Conservation (phyloP, 2,329 filamentous ascomycete species). For the Fusarium staphyleae region DNA sequence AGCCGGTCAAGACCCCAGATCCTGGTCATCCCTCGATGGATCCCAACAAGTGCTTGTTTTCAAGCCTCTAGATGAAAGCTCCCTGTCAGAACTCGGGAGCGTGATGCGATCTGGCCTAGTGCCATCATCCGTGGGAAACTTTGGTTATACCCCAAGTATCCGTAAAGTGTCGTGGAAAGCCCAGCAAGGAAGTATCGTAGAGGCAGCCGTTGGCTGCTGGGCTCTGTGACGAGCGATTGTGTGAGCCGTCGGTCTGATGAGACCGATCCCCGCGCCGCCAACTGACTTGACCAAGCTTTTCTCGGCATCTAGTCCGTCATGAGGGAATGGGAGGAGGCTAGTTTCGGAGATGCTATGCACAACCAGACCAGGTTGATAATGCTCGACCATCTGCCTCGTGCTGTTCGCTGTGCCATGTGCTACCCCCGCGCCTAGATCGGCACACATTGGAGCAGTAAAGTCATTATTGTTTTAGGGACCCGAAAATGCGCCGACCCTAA, state of each 20-base stretch:
- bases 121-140: constrained; percentile 1
- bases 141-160: background rate
- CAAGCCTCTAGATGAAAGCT: constrained; percentile 19
- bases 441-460: constrained; percentile 22
- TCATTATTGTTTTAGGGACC: constrained; percentile 22
- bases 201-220: background rate
- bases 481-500: constrained; percentile 28
- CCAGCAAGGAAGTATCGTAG: background rate
- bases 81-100: constrained; percentile 32
- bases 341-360: constrained; percentile 34
- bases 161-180: background rate
- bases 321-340: constrained; percentile 21
- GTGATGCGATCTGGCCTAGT: constrained; percentile 19
- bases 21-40: constrained; percentile 32
- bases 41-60: constrained; percentile 37
- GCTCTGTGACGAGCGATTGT: background rate
- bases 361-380: constrained; percentile 27
- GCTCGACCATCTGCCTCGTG: constrained; percentile 32
- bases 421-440: constrained; percentile 36
- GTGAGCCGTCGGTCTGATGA: background rate
- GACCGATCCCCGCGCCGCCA: constrained; percentile 4
- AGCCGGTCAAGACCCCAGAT: constrained; percentile 39
- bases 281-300: constrained; percentile 31
- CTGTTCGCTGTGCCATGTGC: constrained; percentile 36
- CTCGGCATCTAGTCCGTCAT: constrained; percentile 31